These are phyloP conservation scores for Yarrowia sp. DNA, from an alignment of 805 yeast species.

Conservation along the genomic window DNA sequence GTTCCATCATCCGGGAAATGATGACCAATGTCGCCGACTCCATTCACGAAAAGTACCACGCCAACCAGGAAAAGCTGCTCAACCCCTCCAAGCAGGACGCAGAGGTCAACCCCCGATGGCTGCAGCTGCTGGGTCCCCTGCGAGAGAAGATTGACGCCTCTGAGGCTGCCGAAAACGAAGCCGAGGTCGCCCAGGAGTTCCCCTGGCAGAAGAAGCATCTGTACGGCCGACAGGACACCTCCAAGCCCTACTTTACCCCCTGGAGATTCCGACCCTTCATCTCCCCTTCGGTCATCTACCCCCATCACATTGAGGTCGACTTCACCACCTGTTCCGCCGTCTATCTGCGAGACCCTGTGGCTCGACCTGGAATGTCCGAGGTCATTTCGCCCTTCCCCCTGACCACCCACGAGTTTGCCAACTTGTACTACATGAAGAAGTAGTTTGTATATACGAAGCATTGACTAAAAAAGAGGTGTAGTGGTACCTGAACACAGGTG, in stretches of 20 bases:
- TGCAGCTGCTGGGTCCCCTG: slow-evolving; percentile 42
- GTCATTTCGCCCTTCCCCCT: slow-evolving; percentile 85
- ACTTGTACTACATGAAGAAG: slow-evolving; percentile 67
- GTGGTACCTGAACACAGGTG: too few species aligned
- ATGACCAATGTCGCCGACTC: background rate
- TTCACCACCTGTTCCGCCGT: slow-evolving; percentile 93
- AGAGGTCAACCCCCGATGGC: slow-evolving; percentile 42
- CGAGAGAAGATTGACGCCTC: slow-evolving; percentile 47
- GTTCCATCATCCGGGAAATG: background rate
- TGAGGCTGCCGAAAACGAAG: slow-evolving; percentile 50
- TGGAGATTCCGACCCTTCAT: slow-evolving; percentile 94
- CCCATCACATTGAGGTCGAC: slow-evolving; percentile 86
- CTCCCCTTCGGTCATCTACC: slow-evolving; percentile 87
- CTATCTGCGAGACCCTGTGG: slow-evolving; percentile 94
- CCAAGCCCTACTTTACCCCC: slow-evolving; percentile 88
- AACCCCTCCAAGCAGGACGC: background rate
- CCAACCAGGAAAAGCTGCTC: background rate
- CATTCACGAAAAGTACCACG: background rate
- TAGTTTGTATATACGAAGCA: slow-evolving; percentile 28
- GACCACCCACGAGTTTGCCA: slow-evolving; percentile 86
- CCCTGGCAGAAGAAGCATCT: slow-evolving; percentile 78
- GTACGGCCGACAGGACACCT: slow-evolving; percentile 74
- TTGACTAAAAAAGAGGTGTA: background rate
- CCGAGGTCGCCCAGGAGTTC: slow-evolving; percentile 45
- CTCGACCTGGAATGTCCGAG: slow-evolving; percentile 95